phyloP scores from a whole-genome alignment of 2,329 filamentous ascomycete genomes.

The Phaeophleospora eucalypticola region DNA sequence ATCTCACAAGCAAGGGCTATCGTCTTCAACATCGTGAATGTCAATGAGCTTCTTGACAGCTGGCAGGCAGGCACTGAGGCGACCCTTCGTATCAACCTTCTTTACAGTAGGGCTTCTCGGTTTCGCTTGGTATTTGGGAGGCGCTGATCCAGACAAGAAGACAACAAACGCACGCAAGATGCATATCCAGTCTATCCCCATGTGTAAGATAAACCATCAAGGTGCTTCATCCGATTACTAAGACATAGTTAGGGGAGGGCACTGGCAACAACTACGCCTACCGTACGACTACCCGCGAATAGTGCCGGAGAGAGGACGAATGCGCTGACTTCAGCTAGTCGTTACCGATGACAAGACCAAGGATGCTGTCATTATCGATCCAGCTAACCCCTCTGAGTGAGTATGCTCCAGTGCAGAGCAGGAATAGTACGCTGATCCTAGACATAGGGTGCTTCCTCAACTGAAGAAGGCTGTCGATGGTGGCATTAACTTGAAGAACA shows the following conservation, averaged over 20 bases:
- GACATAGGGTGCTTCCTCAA: slow-evolving; percentile 55
- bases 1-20: too few species aligned
- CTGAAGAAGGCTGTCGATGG: slow-evolving; percentile 69
- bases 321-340: slow-evolving; percentile 21
- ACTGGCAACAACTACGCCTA: slow-evolving; percentile 81
- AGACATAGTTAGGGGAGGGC: slow-evolving; percentile 60
- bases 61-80: slow-evolving; percentile 14
- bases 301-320: neutral
- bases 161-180: slow-evolving; percentile 45
- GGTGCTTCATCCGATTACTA: slow-evolving; percentile 15
- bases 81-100: slow-evolving; percentile 14
- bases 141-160: slow-evolving; percentile 24
- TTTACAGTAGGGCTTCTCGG: slow-evolving; percentile 24
- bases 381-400: slow-evolving; percentile 73
- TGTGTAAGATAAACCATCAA: slow-evolving; percentile 60
- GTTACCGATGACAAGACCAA: slow-evolving; percentile 49
- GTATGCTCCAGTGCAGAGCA: slow-evolving; percentile 25
- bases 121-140: slow-evolving; percentile 11
- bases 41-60: slow-evolving; percentile 21
- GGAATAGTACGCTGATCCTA: neutral
- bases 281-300: slow-evolving; percentile 20
- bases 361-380: slow-evolving; percentile 65
- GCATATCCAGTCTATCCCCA: slow-evolving; percentile 84
- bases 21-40: neutral
- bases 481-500: slow-evolving; percentile 78